Evolutionary conservation across 345 rosid genomes (phyloP).

Genomic region (Mangifera indica): DNA sequence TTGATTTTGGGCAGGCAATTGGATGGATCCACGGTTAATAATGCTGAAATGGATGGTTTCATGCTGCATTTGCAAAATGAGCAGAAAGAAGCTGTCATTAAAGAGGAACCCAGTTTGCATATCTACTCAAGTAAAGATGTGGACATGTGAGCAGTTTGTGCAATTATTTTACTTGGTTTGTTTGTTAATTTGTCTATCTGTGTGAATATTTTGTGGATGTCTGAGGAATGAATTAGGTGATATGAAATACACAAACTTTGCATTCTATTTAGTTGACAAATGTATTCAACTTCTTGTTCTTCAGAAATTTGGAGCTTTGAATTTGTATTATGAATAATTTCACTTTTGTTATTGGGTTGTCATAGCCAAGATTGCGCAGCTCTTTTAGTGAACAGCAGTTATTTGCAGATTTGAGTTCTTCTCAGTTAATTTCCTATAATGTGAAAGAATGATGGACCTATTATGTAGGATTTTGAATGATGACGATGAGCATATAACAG

Average conservation of each 20-base stretch:
- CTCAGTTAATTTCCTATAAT: neutral
- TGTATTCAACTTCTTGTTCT: neutral
- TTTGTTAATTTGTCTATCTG: neutral
- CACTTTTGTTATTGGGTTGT: neutral
- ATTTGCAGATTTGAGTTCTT: constrained; percentile 9
- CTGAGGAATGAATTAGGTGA: neutral
- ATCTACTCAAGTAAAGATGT: constrained; percentile 81
- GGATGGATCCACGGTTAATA: constrained; percentile 49
- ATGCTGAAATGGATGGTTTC: constrained; percentile 87
- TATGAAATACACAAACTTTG: neutral
- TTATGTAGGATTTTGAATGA: constrained; percentile 60
- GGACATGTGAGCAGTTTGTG: constrained; percentile 62
- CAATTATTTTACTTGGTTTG: constrained; percentile 2
- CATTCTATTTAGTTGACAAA: neutral
- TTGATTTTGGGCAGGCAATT: constrained; percentile 49
- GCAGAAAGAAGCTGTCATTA: constrained; percentile 59
- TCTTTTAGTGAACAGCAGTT: neutral
- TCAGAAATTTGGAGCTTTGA: neutral
- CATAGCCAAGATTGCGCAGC: neutral
- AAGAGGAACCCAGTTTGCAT: constrained; percentile 65
- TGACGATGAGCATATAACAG: constrained; percentile 50
- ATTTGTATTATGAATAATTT: neutral
- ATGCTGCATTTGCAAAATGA: constrained; percentile 74
- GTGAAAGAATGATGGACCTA: neutral
- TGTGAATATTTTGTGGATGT: neutral